Percentiles rank a stretch among this genome's conserved stretches.
Conservation (phyloP, 2,329 filamentous ascomycete species). For the Bertia moriformis region DNA sequence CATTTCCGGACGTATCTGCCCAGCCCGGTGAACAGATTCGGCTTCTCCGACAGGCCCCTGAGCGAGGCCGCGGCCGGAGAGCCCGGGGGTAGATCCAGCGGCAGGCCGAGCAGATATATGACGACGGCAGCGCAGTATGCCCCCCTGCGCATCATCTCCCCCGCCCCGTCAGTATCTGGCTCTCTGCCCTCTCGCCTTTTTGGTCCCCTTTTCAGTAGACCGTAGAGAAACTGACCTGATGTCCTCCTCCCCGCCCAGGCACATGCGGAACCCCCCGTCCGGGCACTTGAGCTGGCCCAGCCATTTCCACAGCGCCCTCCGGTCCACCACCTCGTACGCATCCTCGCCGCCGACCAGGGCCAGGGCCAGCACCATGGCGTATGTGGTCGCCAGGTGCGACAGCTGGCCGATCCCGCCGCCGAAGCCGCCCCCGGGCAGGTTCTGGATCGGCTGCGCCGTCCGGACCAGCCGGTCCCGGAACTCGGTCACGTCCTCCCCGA, state of each 20-base stretch:
- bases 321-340: constrained; percentile 63
- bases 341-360: constrained; percentile 64
- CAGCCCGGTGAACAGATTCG: constrained; percentile 57
- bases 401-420: constrained; percentile 85
- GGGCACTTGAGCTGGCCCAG: constrained; percentile 72
- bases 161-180: constrained; percentile 7
- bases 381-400: constrained; percentile 78
- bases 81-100: constrained; percentile 61
- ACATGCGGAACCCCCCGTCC: constrained; percentile 81
- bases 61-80: constrained; percentile 38
- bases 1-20: constrained; percentile 70
- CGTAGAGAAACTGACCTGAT: constrained; percentile 69
- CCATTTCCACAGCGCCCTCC: constrained; percentile 81
- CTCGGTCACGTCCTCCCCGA: constrained; percentile 57
- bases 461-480: constrained; percentile 58
- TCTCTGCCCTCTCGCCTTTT: constrained; percentile 5
- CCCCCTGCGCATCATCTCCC: constrained; percentile 48
- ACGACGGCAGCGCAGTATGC: constrained; percentile 84
- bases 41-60: constrained; percentile 33
- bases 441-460: constrained; percentile 72
- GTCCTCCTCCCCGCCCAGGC: constrained; percentile 77
- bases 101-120: constrained; percentile 70
- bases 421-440: constrained; percentile 69
- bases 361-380: constrained; percentile 68
- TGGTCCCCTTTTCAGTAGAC: constrained; percentile 4